Conservation (phyloP, 1,284 basidiomycete genomes). For the Puccinia triticina region DNA sequence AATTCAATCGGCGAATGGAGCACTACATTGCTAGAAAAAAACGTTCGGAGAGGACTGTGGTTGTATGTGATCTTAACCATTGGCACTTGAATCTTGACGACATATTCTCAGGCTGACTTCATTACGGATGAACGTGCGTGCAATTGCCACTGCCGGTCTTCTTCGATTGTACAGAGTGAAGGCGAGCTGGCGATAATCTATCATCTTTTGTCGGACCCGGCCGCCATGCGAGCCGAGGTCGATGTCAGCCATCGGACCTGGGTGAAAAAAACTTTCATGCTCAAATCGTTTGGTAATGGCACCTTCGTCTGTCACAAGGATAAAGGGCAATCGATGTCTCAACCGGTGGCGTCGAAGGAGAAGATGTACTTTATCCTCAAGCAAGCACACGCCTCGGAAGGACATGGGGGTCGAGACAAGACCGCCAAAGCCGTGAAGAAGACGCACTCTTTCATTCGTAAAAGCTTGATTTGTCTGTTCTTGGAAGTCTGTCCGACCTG, state of each 20-base stretch:
- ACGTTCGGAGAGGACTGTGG: slow-evolving; percentile 49
- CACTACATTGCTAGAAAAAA: slow-evolving; percentile 45
- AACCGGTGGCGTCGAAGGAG: slow-evolving; percentile 47
- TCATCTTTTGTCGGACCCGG: slow-evolving; percentile 40
- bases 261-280: slow-evolving; percentile 49
- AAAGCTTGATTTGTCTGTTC: slow-evolving; percentile 50
- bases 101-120: background rate
- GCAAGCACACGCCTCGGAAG: slow-evolving; percentile 49
- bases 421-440: slow-evolving; percentile 50
- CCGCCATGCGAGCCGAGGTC: slow-evolving; percentile 43
- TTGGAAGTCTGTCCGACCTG: slow-evolving; percentile 50
- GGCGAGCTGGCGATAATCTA: slow-evolving; percentile 42
- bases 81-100: background rate
- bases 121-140: too few relatives aligned
- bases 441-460: slow-evolving; percentile 50
- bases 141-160: background rate
- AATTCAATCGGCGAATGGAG: slow-evolving; percentile 50
- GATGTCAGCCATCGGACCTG: slow-evolving; percentile 50
- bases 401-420: slow-evolving; percentile 50
- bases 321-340: slow-evolving; percentile 33
- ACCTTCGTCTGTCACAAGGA: slow-evolving; percentile 50
- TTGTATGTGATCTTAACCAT: slow-evolving; percentile 29
- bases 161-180: slow-evolving; percentile 42
- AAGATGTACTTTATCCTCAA: slow-evolving; percentile 51
- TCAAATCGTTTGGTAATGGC: slow-evolving; percentile 24